Evolutionary conservation across 2,329 filamentous ascomycete genomes (phyloP).

Genomic region (Fusarium siculi): DNA sequence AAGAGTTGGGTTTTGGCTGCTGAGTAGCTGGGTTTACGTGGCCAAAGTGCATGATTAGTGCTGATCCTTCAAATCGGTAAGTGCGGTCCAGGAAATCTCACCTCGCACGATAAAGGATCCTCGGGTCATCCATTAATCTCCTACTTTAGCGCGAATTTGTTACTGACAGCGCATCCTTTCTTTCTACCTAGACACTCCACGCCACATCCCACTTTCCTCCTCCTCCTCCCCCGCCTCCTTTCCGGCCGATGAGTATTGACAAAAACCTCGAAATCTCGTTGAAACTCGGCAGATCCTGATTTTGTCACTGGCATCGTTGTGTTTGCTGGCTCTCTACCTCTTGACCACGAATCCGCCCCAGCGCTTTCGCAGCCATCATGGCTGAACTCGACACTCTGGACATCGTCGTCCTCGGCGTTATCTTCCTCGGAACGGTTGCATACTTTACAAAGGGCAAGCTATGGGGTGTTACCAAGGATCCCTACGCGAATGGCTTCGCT

Average conservation of each 20-base stretch:
- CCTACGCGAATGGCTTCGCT: conserved; percentile 81
- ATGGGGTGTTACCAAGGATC: conserved; percentile 90
- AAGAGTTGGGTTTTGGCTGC: not conserved
- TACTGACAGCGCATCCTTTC: conserved; percentile 37
- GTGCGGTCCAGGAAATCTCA: not conserved
- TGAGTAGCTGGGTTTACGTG: conserved; percentile 3
- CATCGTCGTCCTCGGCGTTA: conserved; percentile 85
- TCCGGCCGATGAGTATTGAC: conserved; percentile 38
- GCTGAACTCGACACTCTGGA: conserved; percentile 96
- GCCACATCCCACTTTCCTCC: conserved; percentile 38
- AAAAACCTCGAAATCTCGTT: conserved; percentile 22
- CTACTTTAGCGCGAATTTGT: conserved; percentile 27
- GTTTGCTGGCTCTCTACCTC: not conserved
- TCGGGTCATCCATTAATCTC: conserved; percentile 21
- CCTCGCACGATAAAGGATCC: conserved; percentile 21
- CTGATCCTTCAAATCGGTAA: conserved; percentile 22
- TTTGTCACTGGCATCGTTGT: not conserved
- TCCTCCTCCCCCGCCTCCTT: conserved; percentile 41
- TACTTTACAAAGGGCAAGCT: conserved; percentile 98
- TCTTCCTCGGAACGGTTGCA: conserved; percentile 87
- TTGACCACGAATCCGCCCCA: conserved; percentile 8
- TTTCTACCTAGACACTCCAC: conserved; percentile 36
- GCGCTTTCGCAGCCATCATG: conserved; percentile 66
- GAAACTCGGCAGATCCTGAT: not conserved
- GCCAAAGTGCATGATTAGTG: conserved; percentile 12